Percentiles rank a stretch among this genome's conserved stretches.
These are phyloP conservation scores for Lobulomyces angularis DNA, from an alignment of 192 early-diverging fungal genomes.

Conservation along the genomic window DNA sequence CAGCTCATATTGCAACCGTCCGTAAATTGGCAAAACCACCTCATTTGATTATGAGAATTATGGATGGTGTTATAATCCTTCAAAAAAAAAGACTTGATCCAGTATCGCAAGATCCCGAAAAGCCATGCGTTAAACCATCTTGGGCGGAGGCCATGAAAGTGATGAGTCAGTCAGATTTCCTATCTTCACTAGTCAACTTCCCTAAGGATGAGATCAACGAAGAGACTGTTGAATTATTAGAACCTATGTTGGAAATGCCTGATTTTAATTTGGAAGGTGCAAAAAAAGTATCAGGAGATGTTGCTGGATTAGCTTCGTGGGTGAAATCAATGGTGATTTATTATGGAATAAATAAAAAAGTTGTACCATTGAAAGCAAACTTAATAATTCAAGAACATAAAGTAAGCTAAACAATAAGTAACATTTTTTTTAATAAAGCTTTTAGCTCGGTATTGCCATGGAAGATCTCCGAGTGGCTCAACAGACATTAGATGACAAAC, in stretches of 20 bases:
- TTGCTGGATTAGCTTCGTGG: conserved; percentile 53
- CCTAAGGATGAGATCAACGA: conserved; percentile 55
- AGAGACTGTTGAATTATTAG: conserved; percentile 46
- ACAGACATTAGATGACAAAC: conserved; percentile 44
- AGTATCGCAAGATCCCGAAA: conserved; percentile 44
- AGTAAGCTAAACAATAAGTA: too few relatives aligned
- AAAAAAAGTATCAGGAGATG: conserved; percentile 56
- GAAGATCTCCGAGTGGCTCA: conserved; percentile 46
- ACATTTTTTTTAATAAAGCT: too few relatives aligned
- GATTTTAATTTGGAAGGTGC: conserved; percentile 57
- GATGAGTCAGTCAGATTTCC: conserved; percentile 47
- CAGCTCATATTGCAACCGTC: conserved; percentile 49
- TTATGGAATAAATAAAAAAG: conserved; percentile 53
- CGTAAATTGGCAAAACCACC: conserved; percentile 54
- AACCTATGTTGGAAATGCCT: conserved; percentile 49
- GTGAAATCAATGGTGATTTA: conserved; percentile 38
- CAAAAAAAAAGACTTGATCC: conserved; percentile 39
- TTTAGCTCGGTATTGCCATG: conserved; percentile 39
- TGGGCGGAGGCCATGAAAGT: conserved; percentile 51
- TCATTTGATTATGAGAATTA: conserved; percentile 55
- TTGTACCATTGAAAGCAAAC: conserved; percentile 55
- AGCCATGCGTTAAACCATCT: conserved; percentile 44
- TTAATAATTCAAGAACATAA: conserved; percentile 49
- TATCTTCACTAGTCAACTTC: conserved; percentile 42
- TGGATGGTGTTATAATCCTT: conserved; percentile 50